Evolutionary conservation across 768 basidiomycete species (phyloP).

Genomic region (Suillus sp.): DNA sequence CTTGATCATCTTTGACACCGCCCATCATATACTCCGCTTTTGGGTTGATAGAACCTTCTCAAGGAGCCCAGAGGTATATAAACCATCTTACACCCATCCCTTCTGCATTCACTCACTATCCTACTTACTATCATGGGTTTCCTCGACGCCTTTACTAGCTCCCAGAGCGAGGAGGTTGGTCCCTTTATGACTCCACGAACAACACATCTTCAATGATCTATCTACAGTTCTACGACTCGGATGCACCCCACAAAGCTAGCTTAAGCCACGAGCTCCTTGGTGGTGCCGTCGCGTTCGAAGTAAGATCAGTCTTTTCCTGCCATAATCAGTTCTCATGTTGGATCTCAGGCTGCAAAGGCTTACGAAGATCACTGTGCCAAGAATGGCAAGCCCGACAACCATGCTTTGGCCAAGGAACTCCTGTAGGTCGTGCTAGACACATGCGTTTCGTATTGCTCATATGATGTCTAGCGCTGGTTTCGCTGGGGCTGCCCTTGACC

Average conservation of each 20-base stretch:
- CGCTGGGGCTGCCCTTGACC: constrained; percentile 14
- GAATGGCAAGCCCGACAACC: constrained; percentile 12
- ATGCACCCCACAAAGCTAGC: constrained; percentile 8
- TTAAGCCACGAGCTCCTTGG: constrained; percentile 12
- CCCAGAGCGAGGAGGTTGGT: not conserved
- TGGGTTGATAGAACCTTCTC: not conserved
- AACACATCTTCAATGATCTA: not conserved
- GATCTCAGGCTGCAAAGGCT: constrained; percentile 16
- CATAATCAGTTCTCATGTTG: not conserved
- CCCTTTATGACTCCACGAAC: not conserved
- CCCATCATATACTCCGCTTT: constrained; percentile 10
- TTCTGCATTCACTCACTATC: not conserved
- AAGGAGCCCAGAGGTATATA: constrained; percentile 10
- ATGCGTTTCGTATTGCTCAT: not conserved
- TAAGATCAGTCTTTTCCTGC: not conserved
- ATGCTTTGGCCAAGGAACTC: constrained; percentile 18
- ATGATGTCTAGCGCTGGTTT: constrained; percentile 8
- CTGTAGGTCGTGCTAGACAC: constrained; percentile 7
- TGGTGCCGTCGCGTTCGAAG: constrained; percentile 16
- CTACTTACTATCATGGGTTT: constrained; percentile 13
- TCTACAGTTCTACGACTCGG: constrained; percentile 1
- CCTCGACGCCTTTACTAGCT: not conserved
- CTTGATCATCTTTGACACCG: constrained; percentile 3
- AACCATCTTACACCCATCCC: not conserved
- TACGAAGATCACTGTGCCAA: constrained; percentile 14